Evolutionary conservation across 2,329 filamentous ascomycete species (phyloP).

Genomic region (Dendryphion nanum): DNA sequence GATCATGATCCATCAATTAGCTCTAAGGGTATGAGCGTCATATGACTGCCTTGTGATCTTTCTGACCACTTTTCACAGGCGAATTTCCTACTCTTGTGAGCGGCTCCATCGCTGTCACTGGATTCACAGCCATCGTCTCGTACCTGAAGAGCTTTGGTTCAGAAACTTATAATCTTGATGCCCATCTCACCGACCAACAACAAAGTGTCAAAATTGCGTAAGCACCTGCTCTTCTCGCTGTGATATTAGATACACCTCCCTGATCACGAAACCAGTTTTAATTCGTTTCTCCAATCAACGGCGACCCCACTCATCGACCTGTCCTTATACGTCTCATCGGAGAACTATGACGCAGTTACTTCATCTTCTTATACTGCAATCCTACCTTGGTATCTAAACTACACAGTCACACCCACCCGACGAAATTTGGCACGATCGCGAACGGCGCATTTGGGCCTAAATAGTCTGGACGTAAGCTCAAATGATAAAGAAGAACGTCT

Average conservation of each 20-base stretch:
- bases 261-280: slow-evolving; percentile 31
- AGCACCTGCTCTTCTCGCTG: slow-evolving; percentile 4
- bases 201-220: slow-evolving; percentile 44
- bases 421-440: slow-evolving; percentile 68
- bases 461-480: slow-evolving; percentile 41
- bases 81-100: slow-evolving; percentile 59
- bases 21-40: slow-evolving; percentile 53
- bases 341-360: slow-evolving; percentile 78
- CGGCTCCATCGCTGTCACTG: slow-evolving; percentile 56
- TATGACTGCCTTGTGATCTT: neutral
- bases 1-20: slow-evolving; percentile 65
- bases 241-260: neutral
- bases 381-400: slow-evolving; percentile 83
- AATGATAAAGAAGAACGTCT: slow-evolving; percentile 34
- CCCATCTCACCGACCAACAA: slow-evolving; percentile 27
- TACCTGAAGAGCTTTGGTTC: slow-evolving; percentile 48
- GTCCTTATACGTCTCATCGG: slow-evolving; percentile 83
- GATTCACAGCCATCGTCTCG: slow-evolving; percentile 60
- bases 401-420: slow-evolving; percentile 74
- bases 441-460: slow-evolving; percentile 55
- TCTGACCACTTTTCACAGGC: slow-evolving; percentile 38
- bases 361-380: slow-evolving; percentile 77
- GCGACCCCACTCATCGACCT: slow-evolving; percentile 80
- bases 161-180: slow-evolving; percentile 28
- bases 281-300: slow-evolving; percentile 70